Conservation (phyloP, 2,329 filamentous ascomycete species). For the Atkinsonella texensis region DNA sequence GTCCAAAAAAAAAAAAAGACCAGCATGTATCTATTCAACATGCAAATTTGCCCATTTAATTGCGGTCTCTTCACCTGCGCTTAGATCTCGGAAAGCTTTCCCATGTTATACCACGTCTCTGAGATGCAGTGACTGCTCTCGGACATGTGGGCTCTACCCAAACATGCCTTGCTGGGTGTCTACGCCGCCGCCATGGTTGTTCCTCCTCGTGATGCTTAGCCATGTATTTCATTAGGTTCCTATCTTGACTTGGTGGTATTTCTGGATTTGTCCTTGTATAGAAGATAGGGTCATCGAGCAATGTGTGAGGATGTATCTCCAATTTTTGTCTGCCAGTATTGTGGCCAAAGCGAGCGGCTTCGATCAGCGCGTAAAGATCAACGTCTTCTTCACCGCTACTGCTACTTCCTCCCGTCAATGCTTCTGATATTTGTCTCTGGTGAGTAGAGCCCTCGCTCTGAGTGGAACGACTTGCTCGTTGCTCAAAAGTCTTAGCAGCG, state of each 20-base stretch:
- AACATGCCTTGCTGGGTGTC: conserved; percentile 4
- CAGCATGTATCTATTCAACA: neutral
- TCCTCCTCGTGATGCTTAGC: conserved; percentile 4
- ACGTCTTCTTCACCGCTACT: conserved; percentile 10
- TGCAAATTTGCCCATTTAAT: neutral
- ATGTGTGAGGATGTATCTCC: conserved; percentile 29
- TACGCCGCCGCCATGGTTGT: conserved; percentile 6
- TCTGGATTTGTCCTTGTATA: conserved; percentile 15
- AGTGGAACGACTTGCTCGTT: conserved; percentile 5
- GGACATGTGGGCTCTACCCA: conserved; percentile 14
- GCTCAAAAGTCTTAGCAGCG: neutral
- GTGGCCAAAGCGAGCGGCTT: conserved; percentile 18
- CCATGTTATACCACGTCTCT: conserved; percentile 10
- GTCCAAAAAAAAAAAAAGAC: neutral
- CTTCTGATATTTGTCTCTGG: neutral
- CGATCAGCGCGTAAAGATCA: conserved; percentile 20
- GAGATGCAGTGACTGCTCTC: conserved; percentile 2
- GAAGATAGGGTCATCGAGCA: conserved; percentile 26
- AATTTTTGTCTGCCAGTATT: conserved; percentile 17
- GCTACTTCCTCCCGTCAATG: neutral
- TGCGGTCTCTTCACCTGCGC: conserved; percentile 10
- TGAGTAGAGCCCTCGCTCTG: conserved; percentile 2
- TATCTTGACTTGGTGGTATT: conserved; percentile 29
- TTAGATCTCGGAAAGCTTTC: conserved; percentile 15
- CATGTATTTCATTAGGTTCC: conserved; percentile 19